Base-by-base conservation (phyloP, 495 filamentous ascomycete genomes). In the Podospora bellae-mahoneyi region DNA sequence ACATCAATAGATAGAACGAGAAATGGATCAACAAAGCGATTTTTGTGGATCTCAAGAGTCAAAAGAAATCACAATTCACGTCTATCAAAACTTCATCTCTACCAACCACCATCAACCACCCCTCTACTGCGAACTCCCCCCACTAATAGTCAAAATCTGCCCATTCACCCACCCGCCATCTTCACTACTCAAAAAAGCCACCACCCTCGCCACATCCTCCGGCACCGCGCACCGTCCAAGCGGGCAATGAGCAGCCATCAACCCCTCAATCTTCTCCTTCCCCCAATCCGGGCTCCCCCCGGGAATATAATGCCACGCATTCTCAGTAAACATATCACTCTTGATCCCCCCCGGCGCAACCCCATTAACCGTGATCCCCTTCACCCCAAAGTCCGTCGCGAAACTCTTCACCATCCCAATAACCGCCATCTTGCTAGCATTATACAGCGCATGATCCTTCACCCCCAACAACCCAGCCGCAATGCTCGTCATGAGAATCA, bases 401-500 rank as follows among this genome's bases (percentile, higher is more conserved):
- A 94, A 91, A 65, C 84, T 85, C 76, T 91, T 88, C 68, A 88
- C 87, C 75, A 94, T 89, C n/a, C 88, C 89, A 74, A 92, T 91
- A 64, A 93, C 85, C 2, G 91, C 89, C 71, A 88, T 89, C 83
- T 94, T 93, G 79, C 82, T 86, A 34, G 87, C 90, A 32, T 90
- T 88, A 80, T 94, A 93, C 55, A 94, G 80, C 2, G 89, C 85
- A 76, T 93, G 91, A 73, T 90, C 84, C 67, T 85, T 86, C 48
- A 93, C 87, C 48, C 88, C 89, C 68, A 79, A 76, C 62, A 84
- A 73, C 28, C 78, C 78, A 15, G 85, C 85, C 0, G 84, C 82
- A 66, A 87, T 85, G 69, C 77, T 81, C 64, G 79, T 82, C 81
- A 86, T 86, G 48, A 91, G 79, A 71, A 91, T 89, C 44, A 93